Base-by-base conservation (phyloP, 805 yeast species). In the Cyberlindnera lachancei region DNA sequence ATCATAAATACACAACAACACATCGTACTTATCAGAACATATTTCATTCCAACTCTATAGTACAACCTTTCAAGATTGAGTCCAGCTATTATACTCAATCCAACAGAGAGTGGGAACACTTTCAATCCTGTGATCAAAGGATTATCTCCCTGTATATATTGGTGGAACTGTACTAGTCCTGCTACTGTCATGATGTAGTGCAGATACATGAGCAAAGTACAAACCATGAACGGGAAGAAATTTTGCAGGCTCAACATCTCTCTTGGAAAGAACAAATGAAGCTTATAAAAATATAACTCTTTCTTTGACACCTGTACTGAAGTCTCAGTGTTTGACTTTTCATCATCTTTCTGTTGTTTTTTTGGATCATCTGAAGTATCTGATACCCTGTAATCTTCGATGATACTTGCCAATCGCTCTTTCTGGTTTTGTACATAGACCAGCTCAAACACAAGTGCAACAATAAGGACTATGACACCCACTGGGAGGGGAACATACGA, bases 401-500 rank as follows among this genome's bases (percentile, higher is more conserved):
- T n/a, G n/a, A n/a, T n/a, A n/a, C n/a, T n/a, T n/a, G n/a, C n/a
- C 16, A 31, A 33, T 12, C 31, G 30, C 22, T 27, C 27, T 27
- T 37, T 47, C 27, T 31, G 51, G 12, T 23, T 18, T 28, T 37
- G 42, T 23, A 45, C 38, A 33, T 39, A 45, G 11, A 35, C 39
- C 8, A 41, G 36, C 42, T 66, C 73, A 46, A 50, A 59, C 5
- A 50, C 15, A 18, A 56, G 41, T 24, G 48, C 54, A 5, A 31
- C 19, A 6, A 50, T 13, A 4, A 62, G 29, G n/a, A 59, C 31
- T 3, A 61, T 15, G 10, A 58, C 30, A 1, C 72, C 73, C 31
- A 68, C 35, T 2, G 60, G 48, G 1, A 68, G 36, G 0, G 72
- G 58, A 12, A 64, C 65, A 37, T 65, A 66, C 2, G 64, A 61